These are phyloP conservation scores for Salix arbutifolia DNA, from an alignment of 345 rosid species.

Conservation along the genomic window DNA sequence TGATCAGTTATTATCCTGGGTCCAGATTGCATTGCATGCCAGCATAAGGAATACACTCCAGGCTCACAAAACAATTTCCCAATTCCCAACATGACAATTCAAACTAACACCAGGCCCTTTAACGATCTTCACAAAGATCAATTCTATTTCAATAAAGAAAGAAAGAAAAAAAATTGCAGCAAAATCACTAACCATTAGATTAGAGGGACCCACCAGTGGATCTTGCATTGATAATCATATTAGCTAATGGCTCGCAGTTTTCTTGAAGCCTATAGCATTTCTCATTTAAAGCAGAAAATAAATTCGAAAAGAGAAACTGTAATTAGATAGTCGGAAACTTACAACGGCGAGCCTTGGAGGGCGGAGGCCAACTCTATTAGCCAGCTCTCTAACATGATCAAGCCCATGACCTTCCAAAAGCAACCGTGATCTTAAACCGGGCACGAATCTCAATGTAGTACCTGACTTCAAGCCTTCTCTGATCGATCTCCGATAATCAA, in stretches of 20 bases:
- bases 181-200: no score
- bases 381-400: slow-evolving; percentile 41
- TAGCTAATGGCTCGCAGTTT: neutral
- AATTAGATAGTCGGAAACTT: slow-evolving; percentile 27
- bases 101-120: no score
- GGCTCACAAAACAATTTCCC: no score
- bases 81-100: no score
- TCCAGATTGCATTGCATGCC: no score
- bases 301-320: no score
- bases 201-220: neutral
- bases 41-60: no score
- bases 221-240: neutral
- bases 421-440: slow-evolving; percentile 30
- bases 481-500: slow-evolving; percentile 32
- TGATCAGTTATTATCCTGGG: no score
- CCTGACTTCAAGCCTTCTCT: slow-evolving; percentile 53
- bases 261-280: neutral
- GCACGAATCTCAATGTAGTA: slow-evolving; percentile 55
- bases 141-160: no score
- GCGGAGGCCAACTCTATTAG: slow-evolving; percentile 63
- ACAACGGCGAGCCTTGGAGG: slow-evolving; percentile 81
- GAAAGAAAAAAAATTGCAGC: no score
- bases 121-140: no score
- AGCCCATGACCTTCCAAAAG: slow-evolving; percentile 48
- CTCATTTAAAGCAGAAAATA: neutral